A percentile compares a stretch with the other conserved stretches of the same genome.
These are phyloP conservation scores for Mallotus nudiflorus DNA, from an alignment of 345 rosid genomes.

Conservation along the genomic window DNA sequence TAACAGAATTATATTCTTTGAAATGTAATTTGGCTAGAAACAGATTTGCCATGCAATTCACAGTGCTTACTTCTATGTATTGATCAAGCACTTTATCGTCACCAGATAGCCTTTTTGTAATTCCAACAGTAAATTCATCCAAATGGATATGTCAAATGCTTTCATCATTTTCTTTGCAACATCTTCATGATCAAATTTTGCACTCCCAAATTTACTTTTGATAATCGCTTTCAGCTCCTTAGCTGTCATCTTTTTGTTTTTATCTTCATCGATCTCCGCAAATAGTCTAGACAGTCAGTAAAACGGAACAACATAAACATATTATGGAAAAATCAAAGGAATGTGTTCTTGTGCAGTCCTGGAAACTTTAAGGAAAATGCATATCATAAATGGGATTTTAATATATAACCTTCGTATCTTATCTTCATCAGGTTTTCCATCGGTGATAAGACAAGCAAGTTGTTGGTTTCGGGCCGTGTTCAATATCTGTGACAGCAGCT, in stretches of 20 bases:
- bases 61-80: neutral
- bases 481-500: neutral
- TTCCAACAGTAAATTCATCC: too few relatives aligned
- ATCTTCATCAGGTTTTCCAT: slow-evolving; percentile 14
- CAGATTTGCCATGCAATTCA: slow-evolving; percentile 6
- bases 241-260: slow-evolving; percentile 21
- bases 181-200: too few relatives aligned
- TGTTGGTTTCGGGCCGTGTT: neutral
- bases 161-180: too few relatives aligned
- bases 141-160: slow-evolving; percentile 4
- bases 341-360: neutral
- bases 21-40: too few relatives aligned
- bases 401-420: slow-evolving; percentile 13
- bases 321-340: neutral
- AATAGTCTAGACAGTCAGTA: slow-evolving; percentile 25
- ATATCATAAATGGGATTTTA: neutral
- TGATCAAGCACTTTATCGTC: too few relatives aligned
- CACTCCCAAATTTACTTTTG: slow-evolving; percentile 11
- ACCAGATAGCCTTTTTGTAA: too few relatives aligned
- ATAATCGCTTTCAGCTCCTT: slow-evolving; percentile 30
- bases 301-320: neutral
- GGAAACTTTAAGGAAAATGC: neutral
- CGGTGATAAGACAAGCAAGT: slow-evolving; percentile 12
- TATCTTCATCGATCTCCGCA: slow-evolving; percentile 31
- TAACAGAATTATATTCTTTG: too few relatives aligned